Evolutionary conservation across 768 basidiomycete genomes (phyloP), one percentile per base, ranked within the genome.

Genomic region (Suillus alpinus): DNA sequence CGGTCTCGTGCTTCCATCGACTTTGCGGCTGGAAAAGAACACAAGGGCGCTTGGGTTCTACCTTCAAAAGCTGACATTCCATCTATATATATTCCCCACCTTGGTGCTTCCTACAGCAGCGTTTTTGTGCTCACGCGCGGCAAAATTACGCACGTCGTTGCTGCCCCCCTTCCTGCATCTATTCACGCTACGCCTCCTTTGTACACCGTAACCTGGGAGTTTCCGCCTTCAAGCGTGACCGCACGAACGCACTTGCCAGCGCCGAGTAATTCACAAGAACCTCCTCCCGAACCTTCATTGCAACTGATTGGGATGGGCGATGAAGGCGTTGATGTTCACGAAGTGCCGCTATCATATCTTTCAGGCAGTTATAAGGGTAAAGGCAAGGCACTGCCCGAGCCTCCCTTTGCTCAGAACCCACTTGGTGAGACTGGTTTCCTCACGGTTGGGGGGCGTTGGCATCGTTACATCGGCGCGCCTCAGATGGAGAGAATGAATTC

Each of bases 241-340:
- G 75, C 83, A 18, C 79, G 91, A 9, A 73, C 86, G 8, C 82
- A 80, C 63, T 63, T 76, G 12, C 71, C 78, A 7, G 64, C 73
- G 2, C 18, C 50, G 4, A 40, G 59, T 12, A 64, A 65, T 32
- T 41, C 56, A 26, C 62, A 68, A 39, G 66, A 65, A 29, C 59
- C 67, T 14, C 55, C 67, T 1, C 71, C 74, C 10, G 36, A 37
- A 2, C 80, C 83, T 9, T 80, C 83, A 65, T 72, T 94, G 49
- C 92, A 94, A 69, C 71, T 92, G 39, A 76, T 89, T 50, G 86
- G 84, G 18, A 83, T 93, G 56, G 80, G 86, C 26, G 86, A 88
- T 57, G 80, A 84, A 59, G 91, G 91, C 12, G 65, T 94, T 16
- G 92, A 94, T 69, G 82, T 86, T 3, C 86, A 88, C 62, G 92